Conservation (phyloP, 371 early-diverging fungal genomes). For the Mortierella sp. region DNA sequence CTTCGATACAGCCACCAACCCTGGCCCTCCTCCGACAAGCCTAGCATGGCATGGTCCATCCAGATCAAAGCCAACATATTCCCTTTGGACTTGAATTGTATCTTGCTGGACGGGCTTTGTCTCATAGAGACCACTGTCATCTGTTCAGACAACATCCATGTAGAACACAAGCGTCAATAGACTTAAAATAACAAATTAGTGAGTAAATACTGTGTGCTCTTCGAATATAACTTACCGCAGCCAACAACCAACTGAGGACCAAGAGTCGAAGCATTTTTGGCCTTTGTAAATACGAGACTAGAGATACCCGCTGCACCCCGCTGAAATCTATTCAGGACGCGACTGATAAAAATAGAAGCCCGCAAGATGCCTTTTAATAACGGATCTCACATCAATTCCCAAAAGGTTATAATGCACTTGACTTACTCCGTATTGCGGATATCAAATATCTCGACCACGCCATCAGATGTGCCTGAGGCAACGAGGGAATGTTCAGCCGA, state of each 20-base stretch:
- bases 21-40: conserved; percentile 37
- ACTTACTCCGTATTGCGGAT: conserved; percentile 50
- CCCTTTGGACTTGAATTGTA: conserved; percentile 27
- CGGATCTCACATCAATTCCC: background rate
- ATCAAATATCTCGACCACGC: conserved; percentile 55
- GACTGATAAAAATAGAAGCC: conserved; percentile 7
- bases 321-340: conserved; percentile 37
- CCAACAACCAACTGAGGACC: conserved; percentile 35
- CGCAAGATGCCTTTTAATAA: background rate
- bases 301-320: conserved; percentile 42
- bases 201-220: too few relatives aligned
- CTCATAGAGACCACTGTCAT: conserved; percentile 52
- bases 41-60: conserved; percentile 49
- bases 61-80: conserved; percentile 55
- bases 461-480: conserved; percentile 52
- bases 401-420: too few relatives aligned
- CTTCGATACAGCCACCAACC: conserved; percentile 26
- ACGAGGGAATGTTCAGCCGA: conserved; percentile 39
- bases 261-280: conserved; percentile 1
- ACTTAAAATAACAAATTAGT: background rate
- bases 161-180: background rate
- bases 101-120: conserved; percentile 6
- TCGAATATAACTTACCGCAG: conserved; percentile 29
- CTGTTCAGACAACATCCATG: too few relatives aligned
- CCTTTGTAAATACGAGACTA: conserved; percentile 24